Evolutionary conservation across 495 filamentous ascomycete genomes (phyloP), one percentile per base, ranked within the genome.

Genomic region (Apiosordaria backusii): DNA sequence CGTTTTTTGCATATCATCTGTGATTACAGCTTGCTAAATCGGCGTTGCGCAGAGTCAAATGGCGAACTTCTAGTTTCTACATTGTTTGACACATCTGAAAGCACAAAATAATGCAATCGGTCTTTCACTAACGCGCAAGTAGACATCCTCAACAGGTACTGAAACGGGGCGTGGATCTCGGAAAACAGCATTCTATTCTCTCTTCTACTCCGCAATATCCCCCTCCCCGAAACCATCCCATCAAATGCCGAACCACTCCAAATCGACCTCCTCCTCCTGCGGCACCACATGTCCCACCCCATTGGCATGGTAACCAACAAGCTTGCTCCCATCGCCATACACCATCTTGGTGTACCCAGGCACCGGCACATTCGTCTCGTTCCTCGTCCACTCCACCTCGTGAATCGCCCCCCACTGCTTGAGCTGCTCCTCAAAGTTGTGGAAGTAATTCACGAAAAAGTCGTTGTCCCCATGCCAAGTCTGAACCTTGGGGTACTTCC

Each of bases 331-430:
- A 65, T 81, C 71, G 10, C 80, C 82, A 67, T 77, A 85, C 2
- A 79, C 71, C 23, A 75, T 76, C 65, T 79, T 67, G 18, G 81
- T 83, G 62, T 82, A 81, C 0, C 74, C 75, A 1, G 59, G 22
- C 67, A 72, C 55, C 0, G 81, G 82, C 5, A 67, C 75, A 62
- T 79, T 68, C 1, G 74, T 74, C 45, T 71, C 64, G 40, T 75
- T 77, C 61, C 67, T 72, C 4, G 71, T 69, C 35, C 73, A 75
- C 10, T 65, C 23, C 4, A 76, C 70, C 24, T 78, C 79, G 26
- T 79, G 71, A 15, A 85, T 78, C 52, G 75, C 79, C 9, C 77
- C 73, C 82, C 84, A 86, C 70, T 85, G 80, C 72, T 86, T 82
- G 21, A 86, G 65, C 62, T 76, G 77, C 73, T 86, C 84, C 16